Evolutionary conservation across 1,284 basidiomycete species (phyloP), one percentile per base, ranked within the genome.

Genomic region (Puccinia novopanici): DNA sequence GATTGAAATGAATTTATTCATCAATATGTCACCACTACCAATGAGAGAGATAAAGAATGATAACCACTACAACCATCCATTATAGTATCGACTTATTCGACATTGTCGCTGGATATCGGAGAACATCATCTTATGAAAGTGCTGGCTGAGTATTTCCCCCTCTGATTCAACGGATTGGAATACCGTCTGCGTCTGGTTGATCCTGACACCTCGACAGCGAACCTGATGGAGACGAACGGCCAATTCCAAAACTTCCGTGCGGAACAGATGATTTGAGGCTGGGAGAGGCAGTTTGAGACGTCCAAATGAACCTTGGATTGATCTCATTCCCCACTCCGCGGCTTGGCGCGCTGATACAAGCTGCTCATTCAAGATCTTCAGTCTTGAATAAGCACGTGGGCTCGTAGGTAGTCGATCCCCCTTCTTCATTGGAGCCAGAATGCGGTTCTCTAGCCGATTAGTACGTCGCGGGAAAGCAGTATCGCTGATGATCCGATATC

Each of bases 251-350:
- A 88, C 80, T 50, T 86, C 83, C 5, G 67, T 83, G 13, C 84
- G 82, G 13, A 54, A 37, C 12, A 83, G 68, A 9, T 79, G 63
- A 81, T 87, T 63, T 67, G 83, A 82, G 37, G 87, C 84, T 22
- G 84, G 80, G 4, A 88, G 81, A 8, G 87, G 88, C 0, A 88
- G 54, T 4, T 85, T 83, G 8, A 89, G 84, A 0, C 85, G 79
- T 3, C 87, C 86, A 85, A 89, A 89, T 13, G 86, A 85, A 10
- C 87, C 87, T 82, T 88, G 88, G 0, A 89, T 65, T 0, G 83
- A 68, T 5, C 84, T 83, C 85, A 87, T 45, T 88, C 88, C 88
- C 88, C 87, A 89, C 82, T 89, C 87, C 17, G 87, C 87, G 24
- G 87, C 85, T 81, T 89, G 87, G 0, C 85, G 81, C 81, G 84